Conservation (phyloP, 768 basidiomycete genomes). For the Leccinellum albellum region DNA sequence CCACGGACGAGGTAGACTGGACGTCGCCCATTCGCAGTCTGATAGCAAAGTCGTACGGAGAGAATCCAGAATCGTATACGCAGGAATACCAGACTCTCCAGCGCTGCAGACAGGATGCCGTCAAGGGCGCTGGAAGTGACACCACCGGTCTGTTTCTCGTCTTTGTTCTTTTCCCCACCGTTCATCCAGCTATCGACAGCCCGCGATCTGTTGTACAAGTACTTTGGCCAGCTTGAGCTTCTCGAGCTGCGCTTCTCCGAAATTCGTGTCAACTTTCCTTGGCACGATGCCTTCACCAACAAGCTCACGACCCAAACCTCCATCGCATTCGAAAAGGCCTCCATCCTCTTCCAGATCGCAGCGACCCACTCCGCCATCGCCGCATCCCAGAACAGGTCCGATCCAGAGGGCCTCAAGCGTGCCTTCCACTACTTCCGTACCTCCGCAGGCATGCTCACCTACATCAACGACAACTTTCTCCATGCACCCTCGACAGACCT, state of each 20-base stretch:
- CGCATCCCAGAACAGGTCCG: conserved; percentile 75
- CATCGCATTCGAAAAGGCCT: conserved; percentile 97
- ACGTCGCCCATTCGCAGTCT: conserved; percentile 79
- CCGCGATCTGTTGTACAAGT: conserved; percentile 95
- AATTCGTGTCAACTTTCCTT: conserved; percentile 92
- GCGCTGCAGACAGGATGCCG: conserved; percentile 92
- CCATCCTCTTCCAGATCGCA: conserved; percentile 94
- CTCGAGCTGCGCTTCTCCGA: conserved; percentile 96
- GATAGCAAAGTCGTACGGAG: conserved; percentile 66
- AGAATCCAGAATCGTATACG: conserved; percentile 84
- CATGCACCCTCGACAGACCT: conserved; percentile 97
- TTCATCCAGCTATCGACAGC: conserved; percentile 40
- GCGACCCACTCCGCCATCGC: conserved; percentile 92
- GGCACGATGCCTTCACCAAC: conserved; percentile 95
- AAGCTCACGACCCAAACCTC: conserved; percentile 94
- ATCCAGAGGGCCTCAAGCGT: conserved; percentile 89
- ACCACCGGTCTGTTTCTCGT: conserved; percentile 62
- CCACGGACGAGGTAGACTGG: conserved; percentile 97
- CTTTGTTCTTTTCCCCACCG: not conserved
- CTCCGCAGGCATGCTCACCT: conserved; percentile 94
- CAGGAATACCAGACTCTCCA: conserved; percentile 83
- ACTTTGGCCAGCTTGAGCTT: conserved; percentile 97
- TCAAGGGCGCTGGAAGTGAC: conserved; percentile 94
- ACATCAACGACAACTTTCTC: conserved; percentile 99
- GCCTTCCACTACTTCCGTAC: conserved; percentile 89